Conservation (phyloP, 306 rosid genomes). For the Pueraria montana region DNA sequence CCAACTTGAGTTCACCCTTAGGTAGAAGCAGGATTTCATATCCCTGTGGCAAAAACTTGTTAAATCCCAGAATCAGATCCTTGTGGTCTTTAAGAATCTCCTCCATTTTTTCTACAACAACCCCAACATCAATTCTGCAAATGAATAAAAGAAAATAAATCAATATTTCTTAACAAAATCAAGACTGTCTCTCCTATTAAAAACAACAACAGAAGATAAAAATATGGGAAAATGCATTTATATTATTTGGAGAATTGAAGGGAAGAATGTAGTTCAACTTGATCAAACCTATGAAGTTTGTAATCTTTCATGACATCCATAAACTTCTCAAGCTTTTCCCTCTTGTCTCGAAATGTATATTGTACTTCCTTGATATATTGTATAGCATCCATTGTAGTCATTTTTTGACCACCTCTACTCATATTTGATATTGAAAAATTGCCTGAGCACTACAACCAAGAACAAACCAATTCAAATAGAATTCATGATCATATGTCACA, state of each 20-base stretch:
- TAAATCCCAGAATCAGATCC: conserved; percentile 76
- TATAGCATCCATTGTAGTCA: not conserved
- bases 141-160: conserved; percentile 2
- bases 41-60: conserved; percentile 81
- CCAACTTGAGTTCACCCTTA: conserved; percentile 63
- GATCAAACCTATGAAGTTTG: not conserved
- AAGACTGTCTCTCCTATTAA: not conserved
- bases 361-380: not conserved
- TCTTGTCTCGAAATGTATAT: not conserved
- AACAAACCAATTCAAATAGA: not conserved
- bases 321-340: not conserved
- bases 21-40: conserved; percentile 56
- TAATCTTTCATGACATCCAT: not conserved
- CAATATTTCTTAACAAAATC: not conserved
- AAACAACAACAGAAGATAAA: not conserved
- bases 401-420: not conserved
- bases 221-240: not conserved
- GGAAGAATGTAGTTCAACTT: not conserved
- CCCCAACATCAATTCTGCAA: conserved; percentile 68
- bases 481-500: not conserved
- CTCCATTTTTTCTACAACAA: conserved; percentile 67
- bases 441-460: not conserved
- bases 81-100: conserved; percentile 74
- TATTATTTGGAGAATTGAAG: not conserved
- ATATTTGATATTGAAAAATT: not conserved